Evolutionary conservation across 140 eudicot species (phyloP).

Genomic region (Ambrosia hybrid): DNA sequence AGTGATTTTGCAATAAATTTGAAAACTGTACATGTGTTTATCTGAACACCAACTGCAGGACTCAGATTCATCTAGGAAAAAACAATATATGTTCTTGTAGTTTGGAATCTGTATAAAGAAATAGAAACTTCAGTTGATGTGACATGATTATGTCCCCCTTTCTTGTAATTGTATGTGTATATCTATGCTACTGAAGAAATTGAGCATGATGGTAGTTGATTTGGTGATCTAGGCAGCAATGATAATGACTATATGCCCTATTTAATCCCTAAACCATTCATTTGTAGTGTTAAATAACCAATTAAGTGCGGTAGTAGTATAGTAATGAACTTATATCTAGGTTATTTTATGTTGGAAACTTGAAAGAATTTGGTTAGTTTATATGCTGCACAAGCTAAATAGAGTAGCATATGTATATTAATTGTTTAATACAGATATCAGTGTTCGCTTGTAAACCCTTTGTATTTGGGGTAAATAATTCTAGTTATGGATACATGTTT

Average conservation of each 20-base stretch:
- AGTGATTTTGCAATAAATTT: not conserved
- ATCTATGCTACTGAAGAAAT: too few species aligned
- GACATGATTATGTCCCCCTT: too few species aligned
- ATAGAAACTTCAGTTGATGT: too few species aligned
- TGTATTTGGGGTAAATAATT: not conserved
- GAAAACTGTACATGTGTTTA: not conserved
- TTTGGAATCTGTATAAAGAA: too few species aligned
- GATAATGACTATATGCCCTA: not conserved
- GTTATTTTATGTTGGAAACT: not conserved
- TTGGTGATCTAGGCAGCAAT: too few species aligned
- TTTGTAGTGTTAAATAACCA: not conserved
- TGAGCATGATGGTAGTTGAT: too few species aligned
- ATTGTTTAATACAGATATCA: not conserved
- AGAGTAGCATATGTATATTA: not conserved
- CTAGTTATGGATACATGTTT: not conserved
- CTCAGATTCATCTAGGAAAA: not conserved
- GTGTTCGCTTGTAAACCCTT: not conserved
- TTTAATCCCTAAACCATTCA: not conserved
- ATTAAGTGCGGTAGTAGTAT: not conserved
- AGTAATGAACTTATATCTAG: not conserved
- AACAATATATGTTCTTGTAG: too few species aligned
- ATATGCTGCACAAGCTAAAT: constrained; percentile 13
- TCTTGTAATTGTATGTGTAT: too few species aligned
- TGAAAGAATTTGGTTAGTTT: not conserved
- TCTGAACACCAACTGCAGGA: not conserved